These are phyloP conservation scores for Effrenium voratum DNA, from an alignment of 73 alveolate genomes.

Conservation along the genomic window DNA sequence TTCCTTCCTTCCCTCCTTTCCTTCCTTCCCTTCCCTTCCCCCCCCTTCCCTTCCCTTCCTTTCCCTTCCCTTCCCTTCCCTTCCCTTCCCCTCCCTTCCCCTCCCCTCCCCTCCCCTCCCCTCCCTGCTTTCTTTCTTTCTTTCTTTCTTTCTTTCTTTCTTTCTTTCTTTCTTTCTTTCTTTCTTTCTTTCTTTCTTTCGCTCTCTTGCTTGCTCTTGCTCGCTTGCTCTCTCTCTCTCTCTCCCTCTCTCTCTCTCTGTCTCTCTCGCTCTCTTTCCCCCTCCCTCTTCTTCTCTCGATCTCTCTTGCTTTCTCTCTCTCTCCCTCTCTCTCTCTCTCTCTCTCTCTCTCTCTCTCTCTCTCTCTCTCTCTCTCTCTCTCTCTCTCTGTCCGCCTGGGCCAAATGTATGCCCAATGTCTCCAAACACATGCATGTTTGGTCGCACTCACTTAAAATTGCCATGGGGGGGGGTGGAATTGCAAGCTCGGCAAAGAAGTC, in stretches of 20 bases:
- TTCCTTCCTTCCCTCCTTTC: not conserved
- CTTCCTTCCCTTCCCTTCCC: not conserved
- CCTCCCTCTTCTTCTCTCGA: not conserved
- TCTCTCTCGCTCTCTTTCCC: not conserved
- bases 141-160: not conserved
- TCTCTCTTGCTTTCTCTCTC: not conserved
- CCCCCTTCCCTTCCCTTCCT: not conserved
- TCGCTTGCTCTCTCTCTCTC: not conserved
- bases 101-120: too few species aligned
- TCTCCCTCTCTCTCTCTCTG: not conserved
- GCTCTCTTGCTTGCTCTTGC: not conserved
- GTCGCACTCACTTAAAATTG: too few species aligned
- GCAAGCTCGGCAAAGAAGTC: too few species aligned
- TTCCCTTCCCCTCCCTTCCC: not conserved
- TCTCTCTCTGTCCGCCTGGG: too few species aligned
- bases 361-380: not conserved
- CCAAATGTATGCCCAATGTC: too few species aligned
- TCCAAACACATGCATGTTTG: too few species aligned
- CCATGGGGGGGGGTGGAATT: too few species aligned
- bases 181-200: not conserved
- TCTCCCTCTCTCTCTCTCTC: not conserved
- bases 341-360: not conserved
- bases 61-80: not conserved
- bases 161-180: not conserved
- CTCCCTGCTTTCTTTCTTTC: not conserved